phyloP scores from a whole-genome alignment of 805 yeast genomes.

The Wilhelminamyces savonicus region DNA sequence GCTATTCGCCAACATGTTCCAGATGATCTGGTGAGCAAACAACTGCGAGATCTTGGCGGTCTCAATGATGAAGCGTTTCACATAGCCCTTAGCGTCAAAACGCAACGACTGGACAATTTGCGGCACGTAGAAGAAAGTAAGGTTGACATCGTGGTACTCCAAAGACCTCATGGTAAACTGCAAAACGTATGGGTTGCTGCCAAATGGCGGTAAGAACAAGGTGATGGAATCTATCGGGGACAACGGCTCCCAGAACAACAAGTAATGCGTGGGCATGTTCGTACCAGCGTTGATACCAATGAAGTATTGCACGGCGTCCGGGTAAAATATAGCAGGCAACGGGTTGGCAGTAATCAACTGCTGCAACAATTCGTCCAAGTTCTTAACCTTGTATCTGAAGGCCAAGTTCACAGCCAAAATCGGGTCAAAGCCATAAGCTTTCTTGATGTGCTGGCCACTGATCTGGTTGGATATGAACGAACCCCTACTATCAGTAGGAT shows the following conservation, averaged over 20 bases:
- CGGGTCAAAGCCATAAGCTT: constrained; percentile 66
- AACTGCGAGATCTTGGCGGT: constrained; percentile 86
- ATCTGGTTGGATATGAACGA: constrained; percentile 25
- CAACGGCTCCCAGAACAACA: constrained; percentile 67
- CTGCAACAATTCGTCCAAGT: constrained; percentile 34
- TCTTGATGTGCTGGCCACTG: constrained; percentile 37
- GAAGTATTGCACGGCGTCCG: constrained; percentile 56
- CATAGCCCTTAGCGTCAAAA: constrained; percentile 77
- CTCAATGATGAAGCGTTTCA: constrained; percentile 81
- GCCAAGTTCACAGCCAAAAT: constrained; percentile 66
- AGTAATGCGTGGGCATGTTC: constrained; percentile 32
- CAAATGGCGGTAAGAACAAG: constrained; percentile 70
- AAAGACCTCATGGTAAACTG: constrained; percentile 90
- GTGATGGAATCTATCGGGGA: constrained; percentile 83
- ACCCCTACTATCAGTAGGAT: constrained; percentile 36
- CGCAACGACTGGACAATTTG: constrained; percentile 93
- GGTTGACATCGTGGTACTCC: constrained; percentile 78
- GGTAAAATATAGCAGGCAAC: constrained; percentile 45
- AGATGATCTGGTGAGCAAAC: constrained; percentile 95
- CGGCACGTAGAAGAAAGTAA: constrained; percentile 95
- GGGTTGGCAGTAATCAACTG: constrained; percentile 52
- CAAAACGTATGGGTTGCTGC: constrained; percentile 56
- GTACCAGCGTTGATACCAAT: constrained; percentile 33
- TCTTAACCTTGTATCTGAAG: constrained; percentile 45
- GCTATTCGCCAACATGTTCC: constrained; percentile 95